Percentiles rank a stretch among this genome's conserved stretches.
Conservation (phyloP, 1,139 yeast species). For the Candida freyschussii region DNA sequence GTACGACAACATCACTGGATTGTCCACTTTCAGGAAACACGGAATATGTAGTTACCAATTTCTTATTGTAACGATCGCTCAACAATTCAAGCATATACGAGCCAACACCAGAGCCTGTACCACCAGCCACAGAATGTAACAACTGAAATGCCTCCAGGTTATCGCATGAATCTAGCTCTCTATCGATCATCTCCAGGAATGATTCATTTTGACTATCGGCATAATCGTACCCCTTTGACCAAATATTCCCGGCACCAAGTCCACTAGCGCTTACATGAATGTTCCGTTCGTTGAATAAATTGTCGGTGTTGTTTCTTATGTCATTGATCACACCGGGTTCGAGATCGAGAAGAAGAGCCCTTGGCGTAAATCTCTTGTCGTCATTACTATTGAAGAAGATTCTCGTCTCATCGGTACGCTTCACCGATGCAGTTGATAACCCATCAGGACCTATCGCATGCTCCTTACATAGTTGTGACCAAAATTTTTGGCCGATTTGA, state of each 20-base stretch:
- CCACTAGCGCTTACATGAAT: constrained; percentile 76
- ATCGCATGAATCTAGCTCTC: constrained; percentile 90
- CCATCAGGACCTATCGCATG: constrained; percentile 87
- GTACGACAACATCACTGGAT: constrained; percentile 92
- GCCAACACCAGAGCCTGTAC: constrained; percentile 96
- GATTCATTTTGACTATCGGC: constrained; percentile 69
- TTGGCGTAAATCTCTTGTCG: constrained; percentile 76
- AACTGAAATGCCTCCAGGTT: constrained; percentile 86
- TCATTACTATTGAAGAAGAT: constrained; percentile 79
- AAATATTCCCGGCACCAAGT: constrained; percentile 91
- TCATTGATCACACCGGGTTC: constrained; percentile 87
- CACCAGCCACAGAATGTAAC: constrained; percentile 96
- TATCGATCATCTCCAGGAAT: constrained; percentile 74
- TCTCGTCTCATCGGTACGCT: constrained; percentile 70
- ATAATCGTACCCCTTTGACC: constrained; percentile 86
- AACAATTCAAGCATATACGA: constrained; percentile 73
- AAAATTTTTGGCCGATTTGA: constrained; percentile 89
- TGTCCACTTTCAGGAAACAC: constrained; percentile 77
- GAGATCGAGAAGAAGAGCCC: constrained; percentile 78
- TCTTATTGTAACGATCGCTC: constrained; percentile 79
- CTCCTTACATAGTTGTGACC: constrained; percentile 85
- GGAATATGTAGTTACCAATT: constrained; percentile 77
- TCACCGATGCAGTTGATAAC: constrained; percentile 29
- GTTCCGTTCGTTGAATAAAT: constrained; percentile 81
- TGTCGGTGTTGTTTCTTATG: constrained; percentile 49